These are phyloP conservation scores for Trametes hirsuta DNA, from an alignment of 1,284 basidiomycete species.

Conservation along the genomic window DNA sequence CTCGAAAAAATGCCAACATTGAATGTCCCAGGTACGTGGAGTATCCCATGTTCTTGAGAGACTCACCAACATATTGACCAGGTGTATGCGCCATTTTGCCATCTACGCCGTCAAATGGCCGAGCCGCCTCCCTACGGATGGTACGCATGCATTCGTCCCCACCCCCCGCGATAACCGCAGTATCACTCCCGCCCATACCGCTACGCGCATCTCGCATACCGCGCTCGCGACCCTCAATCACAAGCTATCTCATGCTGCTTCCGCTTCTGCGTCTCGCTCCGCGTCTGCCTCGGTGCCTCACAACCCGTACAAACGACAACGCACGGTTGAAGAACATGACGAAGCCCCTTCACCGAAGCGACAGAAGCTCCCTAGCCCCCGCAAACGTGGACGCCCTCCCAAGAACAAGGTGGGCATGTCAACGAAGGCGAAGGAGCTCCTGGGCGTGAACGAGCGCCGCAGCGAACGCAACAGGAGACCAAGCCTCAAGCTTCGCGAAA, in stretches of 20 bases:
- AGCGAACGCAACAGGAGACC: constrained; percentile 39
- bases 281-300: constrained; percentile 24
- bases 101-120: constrained; percentile 77
- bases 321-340: constrained; percentile 40
- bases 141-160: constrained; percentile 43
- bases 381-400: constrained; percentile 28
- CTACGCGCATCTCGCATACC: constrained; percentile 50
- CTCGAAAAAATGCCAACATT: constrained; percentile 59
- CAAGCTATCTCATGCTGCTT: constrained; percentile 51
- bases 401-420: constrained; percentile 43
- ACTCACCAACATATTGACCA: constrained; percentile 32
- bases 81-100: constrained; percentile 75
- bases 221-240: constrained; percentile 53
- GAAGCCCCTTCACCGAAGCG: constrained; percentile 43
- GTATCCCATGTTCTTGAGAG: constrained; percentile 13
- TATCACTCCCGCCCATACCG: constrained; percentile 46
- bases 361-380: constrained; percentile 30
- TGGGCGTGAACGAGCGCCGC: constrained; percentile 34
- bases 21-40: constrained; percentile 71
- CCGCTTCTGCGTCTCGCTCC: constrained; percentile 26
- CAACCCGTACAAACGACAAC: constrained; percentile 35
- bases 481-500: constrained; percentile 40
- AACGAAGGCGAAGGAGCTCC: constrained; percentile 38
- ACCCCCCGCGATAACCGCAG: constrained; percentile 49
- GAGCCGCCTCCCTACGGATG: constrained; percentile 55